Conservation (phyloP, 2,329 filamentous ascomycete genomes). For the Exophiala mesophila region DNA sequence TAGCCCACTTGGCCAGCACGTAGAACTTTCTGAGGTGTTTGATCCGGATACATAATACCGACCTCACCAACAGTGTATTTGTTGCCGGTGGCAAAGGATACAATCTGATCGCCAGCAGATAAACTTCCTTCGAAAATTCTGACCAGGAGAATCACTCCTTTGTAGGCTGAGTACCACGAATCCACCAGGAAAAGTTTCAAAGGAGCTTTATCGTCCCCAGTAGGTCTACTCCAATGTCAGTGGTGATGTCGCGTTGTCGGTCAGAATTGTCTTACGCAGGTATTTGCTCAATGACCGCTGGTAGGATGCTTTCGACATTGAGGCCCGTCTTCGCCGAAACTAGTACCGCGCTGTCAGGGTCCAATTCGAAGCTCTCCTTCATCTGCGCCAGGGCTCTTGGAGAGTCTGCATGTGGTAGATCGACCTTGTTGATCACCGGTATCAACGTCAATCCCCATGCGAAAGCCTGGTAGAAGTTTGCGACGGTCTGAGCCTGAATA, state of each 20-base stretch:
- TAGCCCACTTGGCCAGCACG: constrained; percentile 95
- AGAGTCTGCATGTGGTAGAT: constrained; percentile 85
- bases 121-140: constrained; percentile 85
- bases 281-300: constrained; percentile 77
- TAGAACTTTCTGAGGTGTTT: constrained; percentile 72
- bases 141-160: constrained; percentile 86
- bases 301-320: constrained; percentile 78
- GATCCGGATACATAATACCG: constrained; percentile 89
- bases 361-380: constrained; percentile 78
- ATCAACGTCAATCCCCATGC: constrained; percentile 81
- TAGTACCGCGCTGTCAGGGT: constrained; percentile 66
- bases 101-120: constrained; percentile 74
- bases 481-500: constrained; percentile 94
- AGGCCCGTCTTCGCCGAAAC: constrained; percentile 93
- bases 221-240: constrained; percentile 45
- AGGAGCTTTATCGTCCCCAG: constrained; percentile 67
- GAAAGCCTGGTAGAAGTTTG: constrained; percentile 97
- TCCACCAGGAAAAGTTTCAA: constrained; percentile 85
- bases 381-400: constrained; percentile 81
- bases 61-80: constrained; percentile 95
- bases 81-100: constrained; percentile 79
- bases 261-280: constrained; percentile 62
- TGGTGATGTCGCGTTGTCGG: background rate
- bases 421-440: constrained; percentile 95
- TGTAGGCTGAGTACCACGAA: constrained; percentile 97